Evolutionary conservation across 495 filamentous ascomycete species (phyloP).

Genomic region (Hapsidospora chrysogenum): DNA sequence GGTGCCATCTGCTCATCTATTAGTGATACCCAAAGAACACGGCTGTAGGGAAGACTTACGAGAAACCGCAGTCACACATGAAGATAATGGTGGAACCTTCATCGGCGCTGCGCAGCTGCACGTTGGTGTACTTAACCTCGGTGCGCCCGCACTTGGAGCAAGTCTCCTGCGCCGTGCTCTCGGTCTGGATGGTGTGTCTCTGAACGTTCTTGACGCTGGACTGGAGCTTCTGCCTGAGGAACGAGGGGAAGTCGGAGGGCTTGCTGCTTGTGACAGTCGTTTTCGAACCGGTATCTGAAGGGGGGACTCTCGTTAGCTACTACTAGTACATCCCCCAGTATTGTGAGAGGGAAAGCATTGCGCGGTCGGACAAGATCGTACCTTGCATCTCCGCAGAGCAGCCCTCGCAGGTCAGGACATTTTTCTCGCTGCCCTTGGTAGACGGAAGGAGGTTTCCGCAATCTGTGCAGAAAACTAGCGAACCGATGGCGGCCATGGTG

Average conservation of each 20-base stretch:
- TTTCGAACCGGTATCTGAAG: conserved; percentile 67
- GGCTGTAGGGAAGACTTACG: conserved; percentile 33
- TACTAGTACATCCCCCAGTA: neutral
- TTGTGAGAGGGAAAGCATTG: neutral
- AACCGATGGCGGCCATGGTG: conserved; percentile 71
- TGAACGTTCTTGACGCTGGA: conserved; percentile 75
- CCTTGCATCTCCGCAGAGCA: conserved; percentile 76
- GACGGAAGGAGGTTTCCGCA: conserved; percentile 82
- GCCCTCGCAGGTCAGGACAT: conserved; percentile 62
- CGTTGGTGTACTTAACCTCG: conserved; percentile 70
- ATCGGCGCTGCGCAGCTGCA: conserved; percentile 82
- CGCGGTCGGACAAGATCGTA: no score
- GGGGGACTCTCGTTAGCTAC: conserved; percentile 1
- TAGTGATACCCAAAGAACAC: conserved; percentile 8
- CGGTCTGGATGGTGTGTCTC: conserved; percentile 60
- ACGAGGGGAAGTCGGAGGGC: conserved; percentile 71
- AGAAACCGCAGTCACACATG: conserved; percentile 69
- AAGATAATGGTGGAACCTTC: conserved; percentile 89
- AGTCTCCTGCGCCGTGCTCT: conserved; percentile 46
- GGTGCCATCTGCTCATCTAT: conserved; percentile 37
- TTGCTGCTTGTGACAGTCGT: conserved; percentile 71
- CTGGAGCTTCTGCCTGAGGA: conserved; percentile 57
- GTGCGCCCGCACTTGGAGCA: conserved; percentile 69
- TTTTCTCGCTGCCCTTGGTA: conserved; percentile 55
- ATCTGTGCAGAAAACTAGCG: conserved; percentile 82